A percentile compares a stretch with the other conserved stretches of the same genome.
Conservation (phyloP, 1,284 basidiomycete genomes). For the Pseudozyma sp. region DNA sequence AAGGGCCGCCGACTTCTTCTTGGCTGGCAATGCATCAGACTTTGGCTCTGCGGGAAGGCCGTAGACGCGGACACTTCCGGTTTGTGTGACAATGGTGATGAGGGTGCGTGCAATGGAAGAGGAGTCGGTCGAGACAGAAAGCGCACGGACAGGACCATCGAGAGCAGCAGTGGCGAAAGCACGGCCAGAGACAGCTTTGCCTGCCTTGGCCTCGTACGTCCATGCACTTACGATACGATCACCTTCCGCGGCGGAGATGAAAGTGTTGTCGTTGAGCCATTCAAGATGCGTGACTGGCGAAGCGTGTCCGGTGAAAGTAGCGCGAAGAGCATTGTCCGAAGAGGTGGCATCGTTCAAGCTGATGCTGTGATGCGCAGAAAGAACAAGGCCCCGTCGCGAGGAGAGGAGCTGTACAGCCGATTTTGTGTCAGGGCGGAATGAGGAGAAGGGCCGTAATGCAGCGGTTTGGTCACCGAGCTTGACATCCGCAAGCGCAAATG, state of each 20-base stretch:
- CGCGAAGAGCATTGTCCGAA: constrained; percentile 16
- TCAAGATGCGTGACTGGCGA: constrained; percentile 62
- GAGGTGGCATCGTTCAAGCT: constrained; percentile 28
- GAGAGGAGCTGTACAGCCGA: constrained; percentile 42
- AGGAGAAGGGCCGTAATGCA: constrained; percentile 27
- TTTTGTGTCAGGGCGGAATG: constrained; percentile 48
- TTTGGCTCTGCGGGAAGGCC: constrained; percentile 54
- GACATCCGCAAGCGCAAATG: constrained; percentile 34
- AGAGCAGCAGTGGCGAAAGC: constrained; percentile 68
- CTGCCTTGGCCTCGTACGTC: constrained; percentile 70
- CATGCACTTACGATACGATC: constrained; percentile 81
- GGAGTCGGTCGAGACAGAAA: constrained; percentile 35
- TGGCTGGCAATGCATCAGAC: constrained; percentile 40
- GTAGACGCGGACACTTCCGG: constrained; percentile 59
- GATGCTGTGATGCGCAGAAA: constrained; percentile 60
- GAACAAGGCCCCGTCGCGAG: constrained; percentile 26
- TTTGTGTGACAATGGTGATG: constrained; percentile 68
- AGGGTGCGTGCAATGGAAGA: constrained; percentile 67
- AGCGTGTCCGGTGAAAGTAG: constrained; percentile 58
- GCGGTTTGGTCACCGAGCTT: constrained; percentile 37
- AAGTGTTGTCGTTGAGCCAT: constrained; percentile 66
- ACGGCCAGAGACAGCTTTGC: constrained; percentile 26
- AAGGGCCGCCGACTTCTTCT: constrained; percentile 48
- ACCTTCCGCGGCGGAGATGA: constrained; percentile 79
- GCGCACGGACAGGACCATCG: constrained; percentile 68